A percentile compares a stretch with the other conserved stretches of the same genome.
Conservation (phyloP, 2,329 filamentous ascomycete species). For the Talaromyces verruculosus region DNA sequence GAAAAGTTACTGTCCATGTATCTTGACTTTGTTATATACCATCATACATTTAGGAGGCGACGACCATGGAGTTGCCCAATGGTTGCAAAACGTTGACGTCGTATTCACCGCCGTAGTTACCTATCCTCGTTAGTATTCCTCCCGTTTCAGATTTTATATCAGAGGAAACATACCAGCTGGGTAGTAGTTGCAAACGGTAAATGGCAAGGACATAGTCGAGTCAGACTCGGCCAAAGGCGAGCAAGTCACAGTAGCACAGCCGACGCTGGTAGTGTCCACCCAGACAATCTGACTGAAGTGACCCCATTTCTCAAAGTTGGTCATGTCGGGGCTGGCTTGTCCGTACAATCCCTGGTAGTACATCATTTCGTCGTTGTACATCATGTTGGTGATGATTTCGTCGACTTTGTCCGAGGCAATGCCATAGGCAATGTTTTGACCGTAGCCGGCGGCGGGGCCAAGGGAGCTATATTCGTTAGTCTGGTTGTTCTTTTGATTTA, state of each 20-base stretch:
- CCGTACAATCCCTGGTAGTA: slow-evolving; percentile 61
- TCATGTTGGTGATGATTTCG: slow-evolving; percentile 72
- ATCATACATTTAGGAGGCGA: slow-evolving; percentile 13
- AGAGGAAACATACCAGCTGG: slow-evolving; percentile 61
- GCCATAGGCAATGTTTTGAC: slow-evolving; percentile 86
- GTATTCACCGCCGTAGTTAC: slow-evolving; percentile 58
- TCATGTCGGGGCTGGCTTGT: slow-evolving; percentile 58
- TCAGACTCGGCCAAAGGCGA: slow-evolving; percentile 43
- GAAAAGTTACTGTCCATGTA: neutral
- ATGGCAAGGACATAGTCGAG: slow-evolving; percentile 55
- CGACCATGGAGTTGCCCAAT: slow-evolving; percentile 32
- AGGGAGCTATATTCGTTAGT: slow-evolving; percentile 12
- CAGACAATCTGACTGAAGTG: slow-evolving; percentile 77
- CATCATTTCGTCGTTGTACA: slow-evolving; percentile 80
- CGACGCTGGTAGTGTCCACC: slow-evolving; percentile 61
- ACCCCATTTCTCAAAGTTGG: slow-evolving; percentile 65
- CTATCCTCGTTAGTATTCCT: slow-evolving; percentile 38
- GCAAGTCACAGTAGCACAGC: slow-evolving; percentile 59
- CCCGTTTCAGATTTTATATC: too few species aligned
- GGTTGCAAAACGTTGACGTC: slow-evolving; percentile 52
- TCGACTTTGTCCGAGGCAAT: slow-evolving; percentile 59
- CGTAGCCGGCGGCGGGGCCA: slow-evolving; percentile 38
- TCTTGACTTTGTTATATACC: slow-evolving; percentile 12
- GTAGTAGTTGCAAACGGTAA: slow-evolving; percentile 87
- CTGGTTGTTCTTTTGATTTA: neutral